These are phyloP conservation scores for Pseudogymnoascus sp. DNA, from an alignment of 2,329 filamentous ascomycete species.

Conservation along the genomic window DNA sequence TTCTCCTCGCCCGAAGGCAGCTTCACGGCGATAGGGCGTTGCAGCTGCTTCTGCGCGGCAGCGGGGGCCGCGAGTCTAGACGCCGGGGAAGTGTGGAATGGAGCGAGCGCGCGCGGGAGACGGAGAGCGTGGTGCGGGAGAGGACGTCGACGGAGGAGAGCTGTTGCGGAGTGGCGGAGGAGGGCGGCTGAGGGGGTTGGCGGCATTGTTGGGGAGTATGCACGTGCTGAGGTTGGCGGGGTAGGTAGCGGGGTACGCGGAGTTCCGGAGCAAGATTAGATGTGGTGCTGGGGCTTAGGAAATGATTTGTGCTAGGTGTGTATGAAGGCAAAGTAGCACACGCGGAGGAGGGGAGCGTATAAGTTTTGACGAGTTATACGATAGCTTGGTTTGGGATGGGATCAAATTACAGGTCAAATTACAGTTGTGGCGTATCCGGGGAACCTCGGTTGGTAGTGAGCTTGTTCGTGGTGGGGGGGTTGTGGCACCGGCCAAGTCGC, in stretches of 20 bases:
- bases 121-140: neutral
- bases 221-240: neutral
- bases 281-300: neutral
- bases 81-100: neutral
- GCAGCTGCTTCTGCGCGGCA: neutral
- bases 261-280: neutral
- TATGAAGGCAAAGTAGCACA: neutral
- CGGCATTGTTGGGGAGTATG: neutral
- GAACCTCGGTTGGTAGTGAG: neutral
- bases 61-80: neutral
- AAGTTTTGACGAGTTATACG: neutral
- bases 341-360: neutral
- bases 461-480: neutral
- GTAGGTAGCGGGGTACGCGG: neutral
- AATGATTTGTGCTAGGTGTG: neutral
- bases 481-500: neutral
- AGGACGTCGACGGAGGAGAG: neutral
- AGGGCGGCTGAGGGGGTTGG: neutral
- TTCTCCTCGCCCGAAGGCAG: neutral
- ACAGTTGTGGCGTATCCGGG: conserved; percentile 2
- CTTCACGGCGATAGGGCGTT: neutral
- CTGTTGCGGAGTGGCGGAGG: neutral
- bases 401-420: neutral
- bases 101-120: neutral
- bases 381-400: neutral